Conservation (phyloP, 164 flowering plant genomes). For the Brasenia schreberi region DNA sequence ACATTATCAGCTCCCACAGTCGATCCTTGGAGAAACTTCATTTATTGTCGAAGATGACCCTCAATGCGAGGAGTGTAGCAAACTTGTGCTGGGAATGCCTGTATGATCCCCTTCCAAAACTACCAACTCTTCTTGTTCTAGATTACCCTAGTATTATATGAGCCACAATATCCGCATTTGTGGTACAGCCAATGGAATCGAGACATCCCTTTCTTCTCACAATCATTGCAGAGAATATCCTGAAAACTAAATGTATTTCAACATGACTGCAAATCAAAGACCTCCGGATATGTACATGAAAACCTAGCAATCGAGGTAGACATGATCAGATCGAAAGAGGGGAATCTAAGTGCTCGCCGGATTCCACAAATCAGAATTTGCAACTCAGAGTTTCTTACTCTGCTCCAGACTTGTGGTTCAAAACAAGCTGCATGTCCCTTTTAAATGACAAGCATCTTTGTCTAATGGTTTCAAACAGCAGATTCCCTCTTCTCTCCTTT, state of each 20-base stretch:
- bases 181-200: conserved; percentile 94
- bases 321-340: too few species aligned
- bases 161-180: conserved; percentile 70
- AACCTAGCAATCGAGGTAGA: too few species aligned
- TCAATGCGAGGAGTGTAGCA: neutral
- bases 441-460: too few species aligned
- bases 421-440: too few species aligned
- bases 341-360: too few species aligned
- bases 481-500: too few species aligned
- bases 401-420: too few species aligned
- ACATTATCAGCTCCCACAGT: too few species aligned
- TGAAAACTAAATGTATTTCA: conserved; percentile 14
- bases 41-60: neutral
- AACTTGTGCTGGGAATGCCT: neutral
- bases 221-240: conserved; percentile 89
- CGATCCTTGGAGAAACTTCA: neutral
- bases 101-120: neutral
- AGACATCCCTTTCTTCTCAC: conserved; percentile 55
- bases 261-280: neutral
- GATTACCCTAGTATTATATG: conserved; percentile 77
- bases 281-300: too few species aligned
- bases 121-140: conserved; percentile 9
- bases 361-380: too few species aligned
- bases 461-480: too few species aligned
- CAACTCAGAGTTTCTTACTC: too few species aligned